These are phyloP conservation scores for Kodamaea hsintzibuensis DNA, from an alignment of 805 yeast genomes.

Conservation along the genomic window DNA sequence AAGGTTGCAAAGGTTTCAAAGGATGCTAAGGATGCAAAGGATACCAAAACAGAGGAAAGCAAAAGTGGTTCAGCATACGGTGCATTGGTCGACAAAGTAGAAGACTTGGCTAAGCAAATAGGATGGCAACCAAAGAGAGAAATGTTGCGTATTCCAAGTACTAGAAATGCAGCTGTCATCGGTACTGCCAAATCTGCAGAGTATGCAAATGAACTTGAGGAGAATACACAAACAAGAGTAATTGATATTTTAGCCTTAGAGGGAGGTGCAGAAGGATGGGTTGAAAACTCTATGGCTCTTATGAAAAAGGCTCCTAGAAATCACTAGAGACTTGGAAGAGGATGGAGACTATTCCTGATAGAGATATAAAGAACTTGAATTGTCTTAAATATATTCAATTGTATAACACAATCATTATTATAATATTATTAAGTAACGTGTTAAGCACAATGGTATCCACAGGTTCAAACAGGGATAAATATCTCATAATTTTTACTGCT, in stretches of 20 bases:
- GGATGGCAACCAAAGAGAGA: slow-evolving; percentile 90
- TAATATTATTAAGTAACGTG: not conserved
- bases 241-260: slow-evolving; percentile 67
- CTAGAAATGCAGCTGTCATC: slow-evolving; percentile 87
- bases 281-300: slow-evolving; percentile 72
- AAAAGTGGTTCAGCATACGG: slow-evolving; percentile 69
- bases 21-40: slow-evolving; percentile 13
- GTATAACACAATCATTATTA: not conserved
- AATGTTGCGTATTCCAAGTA: slow-evolving; percentile 89
- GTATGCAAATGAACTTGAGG: slow-evolving; percentile 24
- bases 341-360: not conserved
- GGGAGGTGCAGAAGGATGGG: slow-evolving; percentile 93
- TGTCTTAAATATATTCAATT: not conserved
- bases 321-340: slow-evolving; percentile 44
- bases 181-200: slow-evolving; percentile 47
- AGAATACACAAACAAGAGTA: slow-evolving; percentile 40
- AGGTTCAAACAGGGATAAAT: too few species aligned
- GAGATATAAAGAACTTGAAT: not conserved
- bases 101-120: slow-evolving; percentile 57
- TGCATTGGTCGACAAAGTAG: slow-evolving; percentile 83
- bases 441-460: too few species aligned
- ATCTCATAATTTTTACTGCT: too few species aligned
- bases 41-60: not conserved
- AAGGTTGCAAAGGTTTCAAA: too few species aligned
- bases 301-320: slow-evolving; percentile 70